These are phyloP conservation scores for Auricularia cornea DNA, from an alignment of 768 basidiomycete genomes.

Conservation along the genomic window DNA sequence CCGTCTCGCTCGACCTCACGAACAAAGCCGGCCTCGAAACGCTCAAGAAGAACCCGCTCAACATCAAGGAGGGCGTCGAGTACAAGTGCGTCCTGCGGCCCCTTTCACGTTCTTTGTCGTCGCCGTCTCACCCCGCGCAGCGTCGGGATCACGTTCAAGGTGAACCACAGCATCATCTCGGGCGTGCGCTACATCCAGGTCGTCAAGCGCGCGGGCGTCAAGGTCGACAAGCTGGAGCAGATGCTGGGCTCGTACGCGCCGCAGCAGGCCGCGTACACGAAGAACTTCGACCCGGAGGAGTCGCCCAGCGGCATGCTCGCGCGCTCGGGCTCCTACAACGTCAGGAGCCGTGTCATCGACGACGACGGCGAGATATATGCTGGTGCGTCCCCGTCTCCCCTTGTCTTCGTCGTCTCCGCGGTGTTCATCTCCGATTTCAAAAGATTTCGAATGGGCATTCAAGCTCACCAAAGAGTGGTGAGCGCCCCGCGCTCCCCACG, in stretches of 20 bases:
- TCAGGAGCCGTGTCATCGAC: constrained; percentile 77
- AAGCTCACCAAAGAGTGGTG: constrained; percentile 91
- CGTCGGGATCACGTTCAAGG: constrained; percentile 74
- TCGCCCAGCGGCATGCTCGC: constrained; percentile 74
- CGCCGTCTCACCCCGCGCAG: constrained; percentile 27
- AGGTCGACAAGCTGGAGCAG: constrained; percentile 83
- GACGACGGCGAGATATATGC: constrained; percentile 78
- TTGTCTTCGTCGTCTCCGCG: background rate
- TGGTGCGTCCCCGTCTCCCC: constrained; percentile 37
- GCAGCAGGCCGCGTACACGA: constrained; percentile 56
- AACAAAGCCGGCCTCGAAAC: constrained; percentile 39
- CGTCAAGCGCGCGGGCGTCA: constrained; percentile 71
- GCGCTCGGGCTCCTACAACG: constrained; percentile 69
- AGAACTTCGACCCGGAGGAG: constrained; percentile 65
- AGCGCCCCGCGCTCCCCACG: constrained; percentile 5
- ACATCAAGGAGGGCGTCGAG: constrained; percentile 78
- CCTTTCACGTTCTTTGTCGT: constrained; percentile 4
- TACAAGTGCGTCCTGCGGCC: constrained; percentile 55
- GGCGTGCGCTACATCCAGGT: constrained; percentile 83
- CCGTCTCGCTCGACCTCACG: constrained; percentile 58
- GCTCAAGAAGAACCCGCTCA: constrained; percentile 69
- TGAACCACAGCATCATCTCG: constrained; percentile 88
- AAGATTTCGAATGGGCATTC: constrained; percentile 85
- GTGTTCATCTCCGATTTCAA: constrained; percentile 5
- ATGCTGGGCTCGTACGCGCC: constrained; percentile 96